These are phyloP conservation scores for Ceratobasidium sp. DNA, from an alignment of 1,284 basidiomycete genomes.

Conservation along the genomic window DNA sequence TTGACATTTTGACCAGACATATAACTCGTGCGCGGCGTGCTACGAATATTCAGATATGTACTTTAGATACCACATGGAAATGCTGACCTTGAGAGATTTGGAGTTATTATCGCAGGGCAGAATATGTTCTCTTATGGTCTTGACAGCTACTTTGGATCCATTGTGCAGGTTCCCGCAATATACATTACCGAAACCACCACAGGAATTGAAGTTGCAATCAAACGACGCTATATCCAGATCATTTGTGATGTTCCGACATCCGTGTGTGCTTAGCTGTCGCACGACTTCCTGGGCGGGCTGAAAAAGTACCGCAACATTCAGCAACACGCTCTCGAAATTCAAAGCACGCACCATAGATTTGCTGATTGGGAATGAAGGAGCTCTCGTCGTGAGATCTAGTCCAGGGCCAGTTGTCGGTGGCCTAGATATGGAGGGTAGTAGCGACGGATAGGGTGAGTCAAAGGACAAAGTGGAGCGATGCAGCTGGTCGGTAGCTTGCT, in stretches of 20 bases:
- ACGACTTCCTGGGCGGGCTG: slow-evolving; percentile 1
- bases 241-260: slow-evolving; percentile 1
- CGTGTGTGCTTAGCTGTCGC: not conserved
- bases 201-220: not conserved
- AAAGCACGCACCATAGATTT: not conserved
- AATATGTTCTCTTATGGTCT: not conserved
- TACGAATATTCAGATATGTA: not conserved
- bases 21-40: slow-evolving; percentile 17
- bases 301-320: not conserved
- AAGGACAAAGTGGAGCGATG: too few species aligned
- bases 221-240: not conserved
- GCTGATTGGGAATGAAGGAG: too few species aligned
- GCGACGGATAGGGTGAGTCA: too few species aligned
- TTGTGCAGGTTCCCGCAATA: not conserved
- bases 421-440: too few species aligned
- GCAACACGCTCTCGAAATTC: not conserved
- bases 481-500: too few species aligned
- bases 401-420: too few species aligned
- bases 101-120: not conserved
- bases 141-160: not conserved
- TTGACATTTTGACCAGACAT: slow-evolving; percentile 11
- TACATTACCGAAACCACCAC: slow-evolving; percentile 19
- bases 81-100: slow-evolving; percentile 2
- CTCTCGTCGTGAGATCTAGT: too few species aligned
- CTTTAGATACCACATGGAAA: not conserved